Conservation (phyloP, 805 yeast species). For the Ogataea polymorpha region DNA sequence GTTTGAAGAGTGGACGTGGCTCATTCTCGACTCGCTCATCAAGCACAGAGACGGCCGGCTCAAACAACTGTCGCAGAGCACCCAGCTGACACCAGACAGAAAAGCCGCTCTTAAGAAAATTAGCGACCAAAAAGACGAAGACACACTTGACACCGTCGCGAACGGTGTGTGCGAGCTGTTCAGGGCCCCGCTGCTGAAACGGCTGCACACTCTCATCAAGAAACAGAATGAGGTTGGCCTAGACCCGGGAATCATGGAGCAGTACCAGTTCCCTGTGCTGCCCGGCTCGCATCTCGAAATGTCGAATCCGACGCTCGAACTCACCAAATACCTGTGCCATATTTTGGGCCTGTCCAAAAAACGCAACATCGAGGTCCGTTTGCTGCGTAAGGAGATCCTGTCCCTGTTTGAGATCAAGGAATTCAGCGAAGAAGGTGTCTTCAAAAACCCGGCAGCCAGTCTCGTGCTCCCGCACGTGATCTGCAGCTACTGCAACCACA, state of each 20-base stretch:
- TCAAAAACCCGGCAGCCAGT: slow-evolving; percentile 71
- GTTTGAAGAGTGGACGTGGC: slow-evolving; percentile 81
- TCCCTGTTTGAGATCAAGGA: slow-evolving; percentile 77
- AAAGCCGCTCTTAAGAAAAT: slow-evolving; percentile 64
- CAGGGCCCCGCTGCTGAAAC: slow-evolving; percentile 59
- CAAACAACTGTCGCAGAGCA: slow-evolving; percentile 22
- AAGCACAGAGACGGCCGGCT: slow-evolving; percentile 45
- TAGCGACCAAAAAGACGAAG: slow-evolving; percentile 37
- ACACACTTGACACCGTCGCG: slow-evolving; percentile 20
- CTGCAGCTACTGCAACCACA: slow-evolving; percentile 76
- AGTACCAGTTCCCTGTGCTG: slow-evolving; percentile 68
- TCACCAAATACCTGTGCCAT: slow-evolving; percentile 73
- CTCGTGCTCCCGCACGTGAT: slow-evolving; percentile 63
- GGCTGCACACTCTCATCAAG: slow-evolving; percentile 62
- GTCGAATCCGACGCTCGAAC: slow-evolving; percentile 73
- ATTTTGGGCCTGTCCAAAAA: slow-evolving; percentile 64
- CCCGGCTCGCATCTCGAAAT: slow-evolving; percentile 67
- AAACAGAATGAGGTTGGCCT: slow-evolving; percentile 72
- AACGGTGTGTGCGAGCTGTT: slow-evolving; percentile 54
- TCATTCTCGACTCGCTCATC: slow-evolving; percentile 68
- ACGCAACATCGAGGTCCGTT: slow-evolving; percentile 67
- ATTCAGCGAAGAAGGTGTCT: slow-evolving; percentile 72
- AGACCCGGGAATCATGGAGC: slow-evolving; percentile 58
- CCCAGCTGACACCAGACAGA: slow-evolving; percentile 52
- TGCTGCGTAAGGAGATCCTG: slow-evolving; percentile 71